Conservation (phyloP, 1,139 yeast genomes). For the Scheffersomyces quercinus region DNA sequence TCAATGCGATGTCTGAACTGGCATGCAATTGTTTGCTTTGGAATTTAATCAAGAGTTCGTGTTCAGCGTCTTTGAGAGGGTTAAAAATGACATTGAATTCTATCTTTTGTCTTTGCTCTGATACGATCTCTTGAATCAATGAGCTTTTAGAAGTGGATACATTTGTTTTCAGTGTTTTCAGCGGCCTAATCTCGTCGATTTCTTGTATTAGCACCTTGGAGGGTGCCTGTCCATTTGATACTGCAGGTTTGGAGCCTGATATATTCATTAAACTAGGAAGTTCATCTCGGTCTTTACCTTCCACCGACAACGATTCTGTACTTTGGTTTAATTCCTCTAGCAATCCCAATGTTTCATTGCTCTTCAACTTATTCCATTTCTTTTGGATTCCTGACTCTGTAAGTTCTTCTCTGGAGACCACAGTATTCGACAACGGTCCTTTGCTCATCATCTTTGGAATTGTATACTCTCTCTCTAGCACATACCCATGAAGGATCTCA, state of each 20-base stretch:
- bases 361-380: conserved; percentile 30
- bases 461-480: conserved; percentile 41
- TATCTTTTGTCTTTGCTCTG: conserved; percentile 3
- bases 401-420: conserved; percentile 32
- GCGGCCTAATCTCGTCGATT: conserved; percentile 14
- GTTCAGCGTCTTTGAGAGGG: background rate
- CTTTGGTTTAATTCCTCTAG: conserved; percentile 33
- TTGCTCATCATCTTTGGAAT: conserved; percentile 66
- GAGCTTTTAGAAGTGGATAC: background rate
- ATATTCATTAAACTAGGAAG: conserved; percentile 22
- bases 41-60: background rate
- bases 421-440: conserved; percentile 49
- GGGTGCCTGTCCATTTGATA: background rate
- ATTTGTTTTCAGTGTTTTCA: conserved; percentile 8
- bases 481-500: conserved; percentile 48
- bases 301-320: background rate
- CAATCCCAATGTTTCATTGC: conserved; percentile 43
- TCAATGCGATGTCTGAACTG: background rate
- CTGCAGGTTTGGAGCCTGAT: conserved; percentile 16
- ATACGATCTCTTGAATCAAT: background rate
- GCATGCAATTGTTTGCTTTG: background rate
- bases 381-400: conserved; percentile 34
- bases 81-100: conserved; percentile 9
- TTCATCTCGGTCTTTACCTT: conserved; percentile 15
- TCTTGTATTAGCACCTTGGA: conserved; percentile 1